Evolutionary conservation across 1,284 basidiomycete species (phyloP).

Genomic region (Violaceomyces palustris): DNA sequence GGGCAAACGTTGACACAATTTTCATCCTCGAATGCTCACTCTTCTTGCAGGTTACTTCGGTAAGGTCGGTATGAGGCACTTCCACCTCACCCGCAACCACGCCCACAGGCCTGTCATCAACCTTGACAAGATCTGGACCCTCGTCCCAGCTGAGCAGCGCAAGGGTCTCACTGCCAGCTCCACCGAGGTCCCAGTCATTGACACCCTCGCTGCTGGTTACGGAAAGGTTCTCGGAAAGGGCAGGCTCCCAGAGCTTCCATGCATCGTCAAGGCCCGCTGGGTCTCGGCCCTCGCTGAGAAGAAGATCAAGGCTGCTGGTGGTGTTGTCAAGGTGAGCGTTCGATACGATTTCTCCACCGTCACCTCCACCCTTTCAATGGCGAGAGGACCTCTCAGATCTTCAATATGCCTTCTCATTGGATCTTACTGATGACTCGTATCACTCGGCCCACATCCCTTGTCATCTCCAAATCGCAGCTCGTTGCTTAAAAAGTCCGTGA

Average conservation of each 20-base stretch:
- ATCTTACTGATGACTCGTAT: too few species aligned
- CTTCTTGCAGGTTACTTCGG: slow-evolving; percentile 86
- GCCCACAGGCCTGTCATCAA: slow-evolving; percentile 93
- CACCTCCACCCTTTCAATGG: too few species aligned
- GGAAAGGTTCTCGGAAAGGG: slow-evolving; percentile 53
- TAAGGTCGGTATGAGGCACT: slow-evolving; percentile 90
- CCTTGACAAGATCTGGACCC: slow-evolving; percentile 54
- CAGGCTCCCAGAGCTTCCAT: slow-evolving; percentile 47
- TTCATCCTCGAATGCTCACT: too few species aligned
- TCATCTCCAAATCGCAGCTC: too few species aligned
- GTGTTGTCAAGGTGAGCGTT: slow-evolving; percentile 53
- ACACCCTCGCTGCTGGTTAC: slow-evolving; percentile 52
- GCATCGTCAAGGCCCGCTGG: slow-evolving; percentile 53
- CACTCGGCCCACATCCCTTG: too few species aligned
- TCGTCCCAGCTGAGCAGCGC: slow-evolving; percentile 50
- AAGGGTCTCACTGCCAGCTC: slow-evolving; percentile 35
- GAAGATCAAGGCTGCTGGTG: slow-evolving; percentile 53
- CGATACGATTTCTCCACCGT: too few species aligned
- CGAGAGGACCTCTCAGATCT: too few species aligned
- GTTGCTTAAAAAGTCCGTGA: too few species aligned
- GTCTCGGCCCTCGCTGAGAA: slow-evolving; percentile 51
- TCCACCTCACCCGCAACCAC: slow-evolving; percentile 87
- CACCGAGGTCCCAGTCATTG: slow-evolving; percentile 52
- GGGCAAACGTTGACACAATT: too few species aligned
- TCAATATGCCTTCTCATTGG: too few species aligned